These are phyloP conservation scores for Solanum piurae DNA, from an alignment of 257 asterid genomes.

Conservation along the genomic window DNA sequence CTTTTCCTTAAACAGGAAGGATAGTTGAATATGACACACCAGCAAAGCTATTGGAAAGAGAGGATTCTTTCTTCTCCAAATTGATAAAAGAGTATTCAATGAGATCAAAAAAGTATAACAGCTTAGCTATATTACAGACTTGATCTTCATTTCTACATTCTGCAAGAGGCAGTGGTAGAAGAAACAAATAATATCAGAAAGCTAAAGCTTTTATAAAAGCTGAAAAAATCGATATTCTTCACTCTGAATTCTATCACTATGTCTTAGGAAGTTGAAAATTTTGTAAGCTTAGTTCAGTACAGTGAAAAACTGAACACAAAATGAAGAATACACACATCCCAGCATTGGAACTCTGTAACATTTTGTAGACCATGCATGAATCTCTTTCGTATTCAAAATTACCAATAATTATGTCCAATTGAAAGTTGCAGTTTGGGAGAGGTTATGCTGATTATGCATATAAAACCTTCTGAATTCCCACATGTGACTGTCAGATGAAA, in stretches of 20 bases:
- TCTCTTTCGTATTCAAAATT: neutral
- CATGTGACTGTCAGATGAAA: neutral
- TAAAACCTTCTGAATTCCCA: neutral
- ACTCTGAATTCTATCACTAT: neutral
- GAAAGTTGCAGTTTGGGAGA: neutral
- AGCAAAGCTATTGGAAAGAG: conserved; percentile 69
- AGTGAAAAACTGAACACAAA: neutral
- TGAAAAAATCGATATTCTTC: neutral
- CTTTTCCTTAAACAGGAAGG: conserved; percentile 50
- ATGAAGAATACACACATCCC: neutral
- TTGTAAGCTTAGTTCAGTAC: neutral
- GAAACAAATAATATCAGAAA: neutral
- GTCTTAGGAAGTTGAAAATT: neutral
- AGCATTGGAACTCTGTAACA: neutral
- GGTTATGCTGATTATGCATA: neutral
- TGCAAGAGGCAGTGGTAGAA: neutral
- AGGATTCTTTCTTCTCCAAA: conserved; percentile 84
- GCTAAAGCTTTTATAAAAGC: neutral
- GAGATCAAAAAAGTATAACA: conserved; percentile 61
- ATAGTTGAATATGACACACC: conserved; percentile 89
- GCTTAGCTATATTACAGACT: conserved; percentile 26
- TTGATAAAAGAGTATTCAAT: conserved; percentile 76
- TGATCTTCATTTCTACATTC: neutral
- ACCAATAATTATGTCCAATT: neutral
- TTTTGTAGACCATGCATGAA: neutral